These are phyloP conservation scores for Fusarium ambrosium DNA, from an alignment of 2,329 filamentous ascomycete genomes.

Conservation along the genomic window DNA sequence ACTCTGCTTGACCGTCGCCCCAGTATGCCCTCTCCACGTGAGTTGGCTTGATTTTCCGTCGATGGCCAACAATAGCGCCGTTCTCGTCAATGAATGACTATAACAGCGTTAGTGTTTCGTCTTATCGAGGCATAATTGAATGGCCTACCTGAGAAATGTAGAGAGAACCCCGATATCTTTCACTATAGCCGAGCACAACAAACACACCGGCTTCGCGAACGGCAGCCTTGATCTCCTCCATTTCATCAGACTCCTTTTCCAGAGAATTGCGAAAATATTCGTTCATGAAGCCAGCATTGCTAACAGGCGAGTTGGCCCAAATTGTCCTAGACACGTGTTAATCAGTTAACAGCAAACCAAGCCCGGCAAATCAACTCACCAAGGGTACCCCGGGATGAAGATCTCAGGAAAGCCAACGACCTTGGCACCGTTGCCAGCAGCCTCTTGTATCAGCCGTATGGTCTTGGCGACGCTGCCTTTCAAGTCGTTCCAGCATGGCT, in stretches of 20 bases:
- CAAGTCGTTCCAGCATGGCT: conserved; percentile 11
- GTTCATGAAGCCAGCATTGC: background rate
- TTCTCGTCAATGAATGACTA: conserved; percentile 4
- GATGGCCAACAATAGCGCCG: conserved; percentile 45
- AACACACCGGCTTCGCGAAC: background rate
- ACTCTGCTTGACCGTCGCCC: conserved; percentile 57
- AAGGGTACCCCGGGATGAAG: conserved; percentile 14
- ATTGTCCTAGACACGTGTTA: background rate
- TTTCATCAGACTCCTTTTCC: background rate
- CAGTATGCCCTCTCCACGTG: conserved; percentile 65
- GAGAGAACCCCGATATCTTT: background rate
- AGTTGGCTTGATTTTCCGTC: conserved; percentile 64
- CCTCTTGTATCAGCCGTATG: conserved; percentile 1
- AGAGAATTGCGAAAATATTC: conserved; percentile 4
- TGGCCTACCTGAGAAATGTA: conserved; percentile 2
- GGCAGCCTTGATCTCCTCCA: background rate
- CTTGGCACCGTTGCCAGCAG: background rate
- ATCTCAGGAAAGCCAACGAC: conserved; percentile 9
- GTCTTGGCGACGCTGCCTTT: background rate
- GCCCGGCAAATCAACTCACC: background rate
- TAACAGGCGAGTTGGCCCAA: background rate
- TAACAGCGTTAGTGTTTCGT: background rate
- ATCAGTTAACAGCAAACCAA: background rate
- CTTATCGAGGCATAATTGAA: background rate
- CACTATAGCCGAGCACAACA: conserved; percentile 9